These are phyloP conservation scores for Hyparrhenia diplandra DNA, from an alignment of 176 grass and related monocot species.

Conservation along the genomic window DNA sequence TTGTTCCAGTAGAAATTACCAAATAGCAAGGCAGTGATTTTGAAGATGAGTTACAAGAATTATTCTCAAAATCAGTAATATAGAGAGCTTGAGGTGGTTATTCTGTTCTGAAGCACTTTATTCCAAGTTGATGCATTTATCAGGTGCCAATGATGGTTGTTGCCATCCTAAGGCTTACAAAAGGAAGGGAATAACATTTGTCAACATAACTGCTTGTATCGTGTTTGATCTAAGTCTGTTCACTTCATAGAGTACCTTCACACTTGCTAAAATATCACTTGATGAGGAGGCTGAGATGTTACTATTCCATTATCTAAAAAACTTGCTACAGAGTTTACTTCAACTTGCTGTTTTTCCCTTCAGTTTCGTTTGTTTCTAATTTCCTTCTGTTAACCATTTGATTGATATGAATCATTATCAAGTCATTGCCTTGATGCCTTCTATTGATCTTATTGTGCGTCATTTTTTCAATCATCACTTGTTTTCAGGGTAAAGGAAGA, in stretches of 20 bases:
- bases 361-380: background rate
- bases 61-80: background rate
- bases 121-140: background rate
- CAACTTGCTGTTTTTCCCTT: background rate
- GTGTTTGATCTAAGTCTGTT: slow-evolving; percentile 15
- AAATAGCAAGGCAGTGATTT: background rate
- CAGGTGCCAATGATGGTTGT: background rate
- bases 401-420: background rate
- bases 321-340: background rate
- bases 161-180: background rate
- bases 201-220: background rate
- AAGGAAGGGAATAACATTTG: background rate
- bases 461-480: slow-evolving; percentile 4
- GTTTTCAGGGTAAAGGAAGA: slow-evolving; percentile 86
- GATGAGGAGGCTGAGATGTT: background rate
- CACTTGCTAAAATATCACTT: background rate
- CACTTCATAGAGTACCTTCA: slow-evolving; percentile 6
- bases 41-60: background rate
- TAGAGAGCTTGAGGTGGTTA: background rate
- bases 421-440: background rate
- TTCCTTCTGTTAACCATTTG: background rate
- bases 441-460: background rate
- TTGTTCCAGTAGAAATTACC: background rate
- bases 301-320: background rate
- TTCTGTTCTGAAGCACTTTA: background rate